Conservation (phyloP, 2,329 filamentous ascomycete species). For the Coleophoma cylindrospora region DNA sequence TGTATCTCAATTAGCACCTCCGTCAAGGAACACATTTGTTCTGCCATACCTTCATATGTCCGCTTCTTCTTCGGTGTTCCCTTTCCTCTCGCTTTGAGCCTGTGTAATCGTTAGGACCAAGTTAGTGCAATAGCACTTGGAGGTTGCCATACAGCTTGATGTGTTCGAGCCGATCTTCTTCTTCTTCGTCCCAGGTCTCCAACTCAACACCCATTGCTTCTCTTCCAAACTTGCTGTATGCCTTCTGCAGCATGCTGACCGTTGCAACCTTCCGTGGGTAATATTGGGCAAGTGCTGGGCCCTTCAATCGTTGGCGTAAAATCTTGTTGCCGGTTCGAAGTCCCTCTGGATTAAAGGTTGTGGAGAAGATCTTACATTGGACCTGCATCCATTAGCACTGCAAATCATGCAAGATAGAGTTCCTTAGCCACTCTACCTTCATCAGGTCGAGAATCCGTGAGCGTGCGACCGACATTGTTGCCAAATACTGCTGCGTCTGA, state of each 20-base stretch:
- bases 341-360: conserved; percentile 81
- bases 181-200: conserved; percentile 59
- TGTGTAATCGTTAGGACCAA: conserved; percentile 31
- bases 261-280: conserved; percentile 68
- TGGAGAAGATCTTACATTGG: conserved; percentile 89
- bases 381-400: conserved; percentile 45
- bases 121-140: background rate
- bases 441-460: conserved; percentile 65
- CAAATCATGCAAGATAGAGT: background rate
- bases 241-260: conserved; percentile 67
- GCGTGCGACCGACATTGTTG: conserved; percentile 57
- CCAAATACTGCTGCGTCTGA: conserved; percentile 6
- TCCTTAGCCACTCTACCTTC: conserved; percentile 51
- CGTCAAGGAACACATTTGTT: background rate
- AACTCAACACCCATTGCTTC: conserved; percentile 8
- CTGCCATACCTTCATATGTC: conserved; percentile 36
- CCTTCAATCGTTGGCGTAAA: conserved; percentile 79
- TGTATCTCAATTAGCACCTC: conserved; percentile 15
- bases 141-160: conserved; percentile 51
- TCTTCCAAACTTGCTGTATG: conserved; percentile 48
- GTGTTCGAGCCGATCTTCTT: conserved; percentile 75
- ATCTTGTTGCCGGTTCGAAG: conserved; percentile 87
- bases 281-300: conserved; percentile 79
- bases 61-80: conserved; percentile 86
- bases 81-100: conserved; percentile 77